Percentiles rank a stretch among this genome's conserved stretches.
Evolutionary conservation across 768 basidiomycete species (phyloP).

Genomic region (Bullera alba): DNA sequence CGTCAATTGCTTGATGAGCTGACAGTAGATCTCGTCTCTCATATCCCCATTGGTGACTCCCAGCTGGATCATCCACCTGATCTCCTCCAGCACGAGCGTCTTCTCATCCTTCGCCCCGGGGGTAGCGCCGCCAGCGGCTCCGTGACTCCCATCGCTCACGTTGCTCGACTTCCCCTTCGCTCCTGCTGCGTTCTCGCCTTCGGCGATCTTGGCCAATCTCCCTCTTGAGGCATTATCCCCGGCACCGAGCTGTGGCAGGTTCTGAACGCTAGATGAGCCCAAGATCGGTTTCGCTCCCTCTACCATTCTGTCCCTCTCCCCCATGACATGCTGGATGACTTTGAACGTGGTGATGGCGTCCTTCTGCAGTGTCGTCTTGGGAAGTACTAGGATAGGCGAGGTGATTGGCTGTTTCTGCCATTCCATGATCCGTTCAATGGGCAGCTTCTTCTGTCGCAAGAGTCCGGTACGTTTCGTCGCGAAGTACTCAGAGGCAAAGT

Average conservation of each 20-base stretch:
- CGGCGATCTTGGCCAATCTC: too few relatives aligned
- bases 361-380: slow-evolving; percentile 58
- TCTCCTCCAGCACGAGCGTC: slow-evolving; percentile 59
- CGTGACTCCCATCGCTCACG: too few relatives aligned
- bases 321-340: slow-evolving; percentile 86
- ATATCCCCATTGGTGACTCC: slow-evolving; percentile 75
- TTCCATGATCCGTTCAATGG: slow-evolving; percentile 77
- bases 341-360: slow-evolving; percentile 82
- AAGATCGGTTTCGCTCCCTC: slow-evolving; percentile 17
- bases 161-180: too few relatives aligned
- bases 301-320: slow-evolving; percentile 64
- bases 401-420: slow-evolving; percentile 78
- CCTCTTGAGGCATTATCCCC: too few relatives aligned
- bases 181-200: too few relatives aligned
- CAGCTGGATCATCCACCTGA: slow-evolving; percentile 74
- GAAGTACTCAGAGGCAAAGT: slow-evolving; percentile 81
- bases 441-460: slow-evolving; percentile 58
- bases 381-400: slow-evolving; percentile 65
- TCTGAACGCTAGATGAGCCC: slow-evolving; percentile 4
- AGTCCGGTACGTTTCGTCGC: slow-evolving; percentile 84
- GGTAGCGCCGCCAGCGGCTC: too few relatives aligned
- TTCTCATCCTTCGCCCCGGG: slow-evolving; percentile 19
- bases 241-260: slow-evolving; percentile 11
- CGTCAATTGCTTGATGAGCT: slow-evolving; percentile 82
- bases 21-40: slow-evolving; percentile 88